Percentiles rank a stretch among this genome's conserved stretches.
These are phyloP conservation scores for Fusarium guadeloupense DNA, from an alignment of 2,329 filamentous ascomycete species.

Conservation along the genomic window DNA sequence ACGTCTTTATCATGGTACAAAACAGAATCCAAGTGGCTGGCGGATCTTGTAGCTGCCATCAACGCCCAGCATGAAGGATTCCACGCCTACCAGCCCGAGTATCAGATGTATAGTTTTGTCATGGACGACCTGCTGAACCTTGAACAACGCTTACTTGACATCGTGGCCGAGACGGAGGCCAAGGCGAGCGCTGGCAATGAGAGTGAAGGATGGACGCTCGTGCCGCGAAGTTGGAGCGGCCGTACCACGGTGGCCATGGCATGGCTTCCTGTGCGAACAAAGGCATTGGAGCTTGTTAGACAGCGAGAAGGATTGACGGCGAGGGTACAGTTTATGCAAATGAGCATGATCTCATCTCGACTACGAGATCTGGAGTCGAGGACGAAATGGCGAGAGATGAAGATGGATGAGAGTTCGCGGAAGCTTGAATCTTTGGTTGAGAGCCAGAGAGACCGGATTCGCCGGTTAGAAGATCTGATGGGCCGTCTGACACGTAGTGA, in stretches of 20 bases:
- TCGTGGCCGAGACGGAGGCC: conserved; percentile 55
- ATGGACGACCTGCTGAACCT: conserved; percentile 57
- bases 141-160: conserved; percentile 55
- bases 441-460: conserved; percentile 40
- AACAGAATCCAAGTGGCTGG: conserved; percentile 57
- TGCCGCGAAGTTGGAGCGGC: conserved; percentile 52
- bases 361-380: conserved; percentile 50
- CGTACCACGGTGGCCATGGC: conserved; percentile 53
- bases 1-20: conserved; percentile 59
- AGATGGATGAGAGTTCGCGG: conserved; percentile 42
- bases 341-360: conserved; percentile 58
- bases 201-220: conserved; percentile 49
- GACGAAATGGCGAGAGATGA: conserved; percentile 45
- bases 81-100: conserved; percentile 47
- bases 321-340: conserved; percentile 58
- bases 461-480: conserved; percentile 33
- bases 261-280: conserved; percentile 56
- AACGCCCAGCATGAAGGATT: conserved; percentile 40
- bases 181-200: conserved; percentile 35
- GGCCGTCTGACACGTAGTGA: conserved; percentile 18
- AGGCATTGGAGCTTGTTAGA: conserved; percentile 56
- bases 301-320: conserved; percentile 57
- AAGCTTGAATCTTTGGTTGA: conserved; percentile 39
- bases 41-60: conserved; percentile 51
- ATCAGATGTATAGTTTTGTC: conserved; percentile 59